phyloP scores from a whole-genome alignment of 495 filamentous ascomycete species.

The Sordaria brevicollis region DNA sequence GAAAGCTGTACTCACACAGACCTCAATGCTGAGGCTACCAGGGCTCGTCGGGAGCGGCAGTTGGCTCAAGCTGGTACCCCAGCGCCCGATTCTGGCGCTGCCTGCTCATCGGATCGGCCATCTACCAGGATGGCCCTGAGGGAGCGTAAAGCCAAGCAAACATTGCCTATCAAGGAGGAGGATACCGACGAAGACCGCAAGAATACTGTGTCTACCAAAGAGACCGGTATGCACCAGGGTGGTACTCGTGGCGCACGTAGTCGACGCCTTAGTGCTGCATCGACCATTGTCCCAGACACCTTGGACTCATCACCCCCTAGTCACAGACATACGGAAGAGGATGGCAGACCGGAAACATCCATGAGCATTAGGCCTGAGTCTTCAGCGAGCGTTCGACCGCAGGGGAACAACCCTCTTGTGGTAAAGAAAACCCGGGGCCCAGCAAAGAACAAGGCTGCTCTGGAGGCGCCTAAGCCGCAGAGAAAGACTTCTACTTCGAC shows the following conservation, averaged over 20 bases:
- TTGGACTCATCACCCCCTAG: slow-evolving; percentile 4
- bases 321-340: slow-evolving; percentile 7
- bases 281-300: slow-evolving; percentile 21
- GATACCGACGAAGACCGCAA: slow-evolving; percentile 44
- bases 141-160: slow-evolving; percentile 48
- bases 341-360: slow-evolving; percentile 26
- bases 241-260: slow-evolving; percentile 1
- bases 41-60: slow-evolving; percentile 53
- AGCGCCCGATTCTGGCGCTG: slow-evolving; percentile 22
- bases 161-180: slow-evolving; percentile 36
- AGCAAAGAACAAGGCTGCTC: slow-evolving; percentile 6
- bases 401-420: slow-evolving; percentile 16
- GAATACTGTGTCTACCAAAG: slow-evolving; percentile 9
- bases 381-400: slow-evolving; percentile 23
- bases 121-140: slow-evolving; percentile 61
- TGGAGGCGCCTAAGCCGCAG: slow-evolving; percentile 21
- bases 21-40: slow-evolving; percentile 53
- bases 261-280: slow-evolving; percentile 31
- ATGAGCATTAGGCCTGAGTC: slow-evolving; percentile 29
- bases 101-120: slow-evolving; percentile 23
- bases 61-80: slow-evolving; percentile 22
- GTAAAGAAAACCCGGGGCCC: slow-evolving; percentile 39
- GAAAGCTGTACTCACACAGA: slow-evolving; percentile 67
- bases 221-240: neutral
- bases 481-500: slow-evolving; percentile 31